These are phyloP conservation scores for Berkeleyomyces basicola DNA, from an alignment of 2,329 filamentous ascomycete genomes.

Conservation along the genomic window DNA sequence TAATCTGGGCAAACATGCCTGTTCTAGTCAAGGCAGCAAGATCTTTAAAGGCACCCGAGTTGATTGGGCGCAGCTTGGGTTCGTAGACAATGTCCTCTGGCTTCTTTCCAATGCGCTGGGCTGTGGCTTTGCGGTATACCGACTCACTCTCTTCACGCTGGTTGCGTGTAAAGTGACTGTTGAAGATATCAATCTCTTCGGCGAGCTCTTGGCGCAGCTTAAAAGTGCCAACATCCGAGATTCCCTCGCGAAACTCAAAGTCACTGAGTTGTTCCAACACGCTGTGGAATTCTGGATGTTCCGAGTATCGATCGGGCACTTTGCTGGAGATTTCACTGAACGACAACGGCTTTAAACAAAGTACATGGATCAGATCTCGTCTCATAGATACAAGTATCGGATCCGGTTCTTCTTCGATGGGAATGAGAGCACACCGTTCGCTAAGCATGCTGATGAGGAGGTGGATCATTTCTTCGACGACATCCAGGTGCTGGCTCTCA, in stretches of 20 bases:
- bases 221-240: conserved; percentile 87
- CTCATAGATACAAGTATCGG: conserved; percentile 57
- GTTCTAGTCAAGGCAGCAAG: conserved; percentile 70
- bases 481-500: conserved; percentile 73
- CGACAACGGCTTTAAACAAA: conserved; percentile 91
- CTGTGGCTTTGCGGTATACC: conserved; percentile 73
- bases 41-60: conserved; percentile 58
- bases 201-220: conserved; percentile 77
- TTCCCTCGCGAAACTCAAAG: conserved; percentile 77
- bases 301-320: conserved; percentile 75
- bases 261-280: conserved; percentile 76
- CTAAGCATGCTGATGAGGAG: conserved; percentile 80
- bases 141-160: conserved; percentile 89
- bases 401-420: conserved; percentile 42
- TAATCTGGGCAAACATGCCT: conserved; percentile 72
- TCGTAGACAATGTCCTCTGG: conserved; percentile 80
- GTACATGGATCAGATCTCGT: conserved; percentile 77
- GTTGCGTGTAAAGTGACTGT: conserved; percentile 91
- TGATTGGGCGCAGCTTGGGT: conserved; percentile 61
- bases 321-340: conserved; percentile 83
- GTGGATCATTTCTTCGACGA: conserved; percentile 92
- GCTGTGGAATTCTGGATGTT: conserved; percentile 72
- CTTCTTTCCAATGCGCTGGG: conserved; percentile 69
- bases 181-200: conserved; percentile 85
- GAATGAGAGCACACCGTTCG: conserved; percentile 65